Evolutionary conservation across 2,329 filamentous ascomycete species (phyloP), one percentile per base, ranked within the genome.

Genomic region (Apiospora malaysiana): DNA sequence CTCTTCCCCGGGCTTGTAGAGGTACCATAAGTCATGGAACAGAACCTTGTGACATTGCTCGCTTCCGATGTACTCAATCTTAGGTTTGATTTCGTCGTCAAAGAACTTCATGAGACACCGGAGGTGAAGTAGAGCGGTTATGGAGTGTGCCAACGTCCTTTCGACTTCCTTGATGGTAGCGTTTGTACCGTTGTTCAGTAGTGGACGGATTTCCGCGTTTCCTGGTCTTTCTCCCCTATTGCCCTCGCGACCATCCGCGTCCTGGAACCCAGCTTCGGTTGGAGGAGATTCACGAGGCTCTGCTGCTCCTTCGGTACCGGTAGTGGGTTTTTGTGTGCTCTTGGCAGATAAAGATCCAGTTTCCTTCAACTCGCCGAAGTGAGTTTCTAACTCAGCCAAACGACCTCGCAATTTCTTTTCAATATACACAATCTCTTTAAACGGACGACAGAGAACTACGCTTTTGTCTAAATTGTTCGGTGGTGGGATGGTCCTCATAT

Each of bases 1-100:
- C 18, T 74, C 70, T 1, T 49, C 68, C 0, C 77, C 77, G 0
- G 75, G 75, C 10, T 69, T 59, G 59, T 77, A 78, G 1, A 79
- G 70, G 37, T 75, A 70, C 75, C 77, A 79, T 1, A 78, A 49
- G 46, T 79, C 77, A 2, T 70, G 68, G 37, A 77, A 78, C 5
- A 69, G 72, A 12, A 77, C 68, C 18, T 69, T 74, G 0, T 51
- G 37, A 46, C 71, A 74, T 4, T 49, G 14, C 25, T 66, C 66
- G 37, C 66, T 70, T 4, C 1, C 21, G n/a, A 74, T 49, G 59
- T 75, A 72, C 1, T 70, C 66, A 14, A 47, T 16, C 25, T 71
- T 75, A 1, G 23, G 42, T 6, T 18, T 27, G n/a, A 74, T 74
- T 16, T 66, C 69, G 0, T 32, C 16, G 40, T 72, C 72, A 21